Evolutionary conservation across 2,329 filamentous ascomycete species (phyloP), one percentile per base, ranked within the genome.

Genomic region (Clonostachys chloroleuca): DNA sequence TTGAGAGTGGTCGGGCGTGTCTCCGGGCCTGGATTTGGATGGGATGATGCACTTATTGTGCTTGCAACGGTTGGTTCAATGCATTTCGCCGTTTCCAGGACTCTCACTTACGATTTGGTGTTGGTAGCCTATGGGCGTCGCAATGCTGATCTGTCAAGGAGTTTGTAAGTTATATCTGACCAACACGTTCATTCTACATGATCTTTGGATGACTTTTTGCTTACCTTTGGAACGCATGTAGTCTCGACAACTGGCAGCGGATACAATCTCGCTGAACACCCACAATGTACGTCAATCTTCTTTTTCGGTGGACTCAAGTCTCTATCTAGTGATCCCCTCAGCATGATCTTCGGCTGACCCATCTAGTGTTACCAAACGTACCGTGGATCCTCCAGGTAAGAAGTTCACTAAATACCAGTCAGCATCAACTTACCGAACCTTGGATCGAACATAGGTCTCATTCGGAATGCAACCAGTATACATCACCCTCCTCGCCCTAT

Each of bases 31-130:
- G 63, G 63, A 1, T 48, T 66, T 12, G 62, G 63, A 20, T 60
- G 54, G 56, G 63, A 66, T 46, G 63, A 66, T 52, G 49, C 42
- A 5, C 49, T 65, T 10, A 56, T 65, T 20, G 49, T 66, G 13
- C 42, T 61, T 10, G 49, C 54, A 13, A 54, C 51, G 49, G 58
- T 60, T 49, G 6, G 56, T 56, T 13, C 9, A 9, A 12, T 30
- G 24, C 24, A 40, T 40, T 17, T 40, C 8, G 17, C 12, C 7
- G 12, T 12, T n/a, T n/a, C 17, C 14, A 17, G 14, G 17, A 40
- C 17, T 8, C 12, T 4, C 20, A 14, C 36, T 13, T 18, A 41
- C 44, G 42, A 47, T 37, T 3, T 14, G 39, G 17, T 36, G 30
- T 12, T 18, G 18, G 3, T 8, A 60, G 58, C 58, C 58, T 12